Evolutionary conservation across 208 protist species (phyloP), one percentile per base, ranked within the genome.

Genomic region (Leishmania guyanensis): DNA sequence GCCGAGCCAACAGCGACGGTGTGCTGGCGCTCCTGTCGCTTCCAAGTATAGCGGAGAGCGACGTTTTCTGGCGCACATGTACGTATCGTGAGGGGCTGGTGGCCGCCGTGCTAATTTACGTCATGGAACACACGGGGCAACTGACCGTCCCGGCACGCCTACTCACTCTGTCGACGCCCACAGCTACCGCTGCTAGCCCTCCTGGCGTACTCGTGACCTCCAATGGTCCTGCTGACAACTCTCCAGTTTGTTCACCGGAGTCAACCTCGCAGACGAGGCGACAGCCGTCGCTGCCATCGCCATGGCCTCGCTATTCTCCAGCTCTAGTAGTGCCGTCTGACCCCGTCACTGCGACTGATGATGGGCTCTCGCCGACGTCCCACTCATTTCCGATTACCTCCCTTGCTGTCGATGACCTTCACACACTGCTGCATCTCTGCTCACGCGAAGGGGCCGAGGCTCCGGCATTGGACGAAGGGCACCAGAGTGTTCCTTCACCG

Each of bases 11-110:
- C 77, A 71, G 72, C 36, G 79, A 84, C 65, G 85, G 82, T 16
- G 85, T 91, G 33, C 75, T 95, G 53, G 80, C 86, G 22, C 56
- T 92, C 50, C 70, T 96, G 39, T 71, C 82, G 16, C 84, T 91
- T 36, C 82, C 80, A 9, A 62, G 81, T 33, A 76, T 97, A 3
- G 79, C 89, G 36, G 76, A 81, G 33, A 82, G 84, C 74, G 74
- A 88, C 10, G 78, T 90, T n/a, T 97, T 94, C 70, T 95, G 93
- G 91, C 84, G 77, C 6, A 94, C 89, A 12, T 97, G 93, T 81
- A 94, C 86, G 22, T 97, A 97, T 79, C 83, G 78, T 6, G 86
- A 77, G 22, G 93, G 91, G 0, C 81, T 97, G 60, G 86, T 85
- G 22, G 87, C 90, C 12, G 86, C 90, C 5, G 66, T 93, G 53